These are phyloP conservation scores for Darksidea phi DNA, from an alignment of 495 filamentous ascomycete species.

Conservation along the genomic window DNA sequence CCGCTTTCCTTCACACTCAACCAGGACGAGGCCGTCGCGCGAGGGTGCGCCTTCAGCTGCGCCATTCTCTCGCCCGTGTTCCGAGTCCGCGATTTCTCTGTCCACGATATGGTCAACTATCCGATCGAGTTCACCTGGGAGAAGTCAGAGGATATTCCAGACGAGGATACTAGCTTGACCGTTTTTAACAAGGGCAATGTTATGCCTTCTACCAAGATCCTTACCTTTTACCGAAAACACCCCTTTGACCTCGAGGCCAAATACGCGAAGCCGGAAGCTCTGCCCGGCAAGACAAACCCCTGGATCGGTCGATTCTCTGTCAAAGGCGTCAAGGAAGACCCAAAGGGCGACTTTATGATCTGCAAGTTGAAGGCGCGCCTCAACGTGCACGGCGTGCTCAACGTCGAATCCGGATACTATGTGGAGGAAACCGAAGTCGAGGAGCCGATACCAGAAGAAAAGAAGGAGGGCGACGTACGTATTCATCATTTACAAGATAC, in stretches of 20 bases:
- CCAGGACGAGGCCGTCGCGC: constrained; percentile 95
- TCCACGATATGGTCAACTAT: constrained; percentile 96
- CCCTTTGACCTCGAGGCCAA: constrained; percentile 94
- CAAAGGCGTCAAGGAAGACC: constrained; percentile 52
- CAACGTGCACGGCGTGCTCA: constrained; percentile 94
- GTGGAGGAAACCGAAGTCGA: constrained; percentile 98
- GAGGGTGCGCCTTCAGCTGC: constrained; percentile 96
- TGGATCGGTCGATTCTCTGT: constrained; percentile 91
- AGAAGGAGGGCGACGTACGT: constrained; percentile 61
- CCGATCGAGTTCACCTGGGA: constrained; percentile 99
- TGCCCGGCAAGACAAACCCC: constrained; percentile 89
- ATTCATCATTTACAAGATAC: constrained; percentile 8
- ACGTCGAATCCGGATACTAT: constrained; percentile 95
- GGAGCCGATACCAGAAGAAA: constrained; percentile 72
- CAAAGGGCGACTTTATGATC: constrained; percentile 69
- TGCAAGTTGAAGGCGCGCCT: constrained; percentile 99
- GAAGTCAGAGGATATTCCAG: constrained; percentile 96
- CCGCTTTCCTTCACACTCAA: constrained; percentile 93
- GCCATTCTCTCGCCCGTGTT: constrained; percentile 97
- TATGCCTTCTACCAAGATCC: constrained; percentile 98
- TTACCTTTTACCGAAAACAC: constrained; percentile 99
- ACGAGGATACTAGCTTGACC: constrained; percentile 95
- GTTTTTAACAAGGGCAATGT: constrained; percentile 98
- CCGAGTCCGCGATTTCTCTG: constrained; percentile 95
- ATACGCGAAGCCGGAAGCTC: constrained; percentile 79